phyloP scores from a whole-genome alignment of 306 rosid genomes.

The Glycyrrhiza uralensis region DNA sequence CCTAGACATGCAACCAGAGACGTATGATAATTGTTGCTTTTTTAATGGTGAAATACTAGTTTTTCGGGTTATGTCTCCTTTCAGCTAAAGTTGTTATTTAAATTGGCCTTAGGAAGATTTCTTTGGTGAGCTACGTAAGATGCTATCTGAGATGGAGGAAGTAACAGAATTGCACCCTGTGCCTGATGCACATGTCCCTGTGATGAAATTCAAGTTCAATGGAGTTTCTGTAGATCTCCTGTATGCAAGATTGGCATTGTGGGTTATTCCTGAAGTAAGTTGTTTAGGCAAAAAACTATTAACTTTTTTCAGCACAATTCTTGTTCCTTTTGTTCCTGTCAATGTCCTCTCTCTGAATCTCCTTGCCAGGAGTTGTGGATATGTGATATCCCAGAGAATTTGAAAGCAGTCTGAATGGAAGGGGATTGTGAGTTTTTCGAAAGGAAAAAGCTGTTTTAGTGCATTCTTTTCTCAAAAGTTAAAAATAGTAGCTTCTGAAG shows the following conservation, averaged over 20 bases:
- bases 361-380: background rate
- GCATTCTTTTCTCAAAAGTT: background rate
- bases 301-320: background rate
- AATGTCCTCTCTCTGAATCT: background rate
- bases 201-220: constrained; percentile 70
- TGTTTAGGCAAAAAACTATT: background rate
- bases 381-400: background rate
- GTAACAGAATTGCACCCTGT: constrained; percentile 92
- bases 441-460: background rate
- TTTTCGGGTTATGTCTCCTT: background rate
- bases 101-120: constrained; percentile 73
- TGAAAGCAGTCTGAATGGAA: background rate
- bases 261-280: constrained; percentile 97
- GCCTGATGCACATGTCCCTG: constrained; percentile 94
- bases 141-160: constrained; percentile 87
- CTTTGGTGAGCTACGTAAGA: constrained; percentile 77
- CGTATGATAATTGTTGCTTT: constrained; percentile 40
- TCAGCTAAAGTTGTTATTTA: constrained; percentile 24
- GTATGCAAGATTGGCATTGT: constrained; percentile 81
- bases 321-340: background rate
- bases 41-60: constrained; percentile 6
- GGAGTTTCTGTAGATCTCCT: constrained; percentile 93
- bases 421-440: background rate
- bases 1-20: constrained; percentile 96
- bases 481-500: background rate